Evolutionary conservation across 176 grass and related monocot genomes (phyloP).

Genomic region (Tuctoria greenei): DNA sequence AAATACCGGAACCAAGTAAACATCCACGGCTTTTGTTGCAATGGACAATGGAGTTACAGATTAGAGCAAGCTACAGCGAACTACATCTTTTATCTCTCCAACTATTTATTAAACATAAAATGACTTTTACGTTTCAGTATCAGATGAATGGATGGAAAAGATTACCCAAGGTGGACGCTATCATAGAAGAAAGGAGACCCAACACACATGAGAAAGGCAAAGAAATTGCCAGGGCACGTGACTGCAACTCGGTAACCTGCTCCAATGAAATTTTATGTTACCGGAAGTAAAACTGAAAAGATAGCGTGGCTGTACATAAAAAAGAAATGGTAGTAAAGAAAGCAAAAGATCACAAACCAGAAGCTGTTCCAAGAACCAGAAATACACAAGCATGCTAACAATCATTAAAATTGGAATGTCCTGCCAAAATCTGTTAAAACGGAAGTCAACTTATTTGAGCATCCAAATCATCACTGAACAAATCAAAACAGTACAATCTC

Average conservation of each 20-base stretch:
- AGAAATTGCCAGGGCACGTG: conserved; percentile 77
- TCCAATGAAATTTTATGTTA: conserved; percentile 27
- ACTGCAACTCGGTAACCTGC: conserved; percentile 66
- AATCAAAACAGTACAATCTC: background rate
- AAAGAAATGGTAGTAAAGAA: conserved; percentile 23
- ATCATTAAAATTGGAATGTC: conserved; percentile 95
- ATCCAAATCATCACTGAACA: background rate
- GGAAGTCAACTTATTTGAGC: conserved; percentile 24
- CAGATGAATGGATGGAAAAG: background rate
- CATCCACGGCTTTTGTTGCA: background rate
- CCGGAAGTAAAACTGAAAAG: conserved; percentile 13
- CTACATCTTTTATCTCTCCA: background rate
- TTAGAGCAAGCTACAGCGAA: background rate
- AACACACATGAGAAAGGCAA: conserved; percentile 96
- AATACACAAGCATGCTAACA: conserved; percentile 99
- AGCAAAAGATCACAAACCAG: conserved; percentile 48
- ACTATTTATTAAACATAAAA: background rate
- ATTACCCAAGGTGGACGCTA: conserved; percentile 91
- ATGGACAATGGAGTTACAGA: background rate
- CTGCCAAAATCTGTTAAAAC: conserved; percentile 82
- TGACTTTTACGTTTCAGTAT: background rate
- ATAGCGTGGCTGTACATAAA: background rate
- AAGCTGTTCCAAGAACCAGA: conserved; percentile 99
- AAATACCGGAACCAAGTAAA: conserved; percentile 6
- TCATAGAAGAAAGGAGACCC: conserved; percentile 93